These are phyloP conservation scores for Pythium pyrilobum DNA, from an alignment of 352 stramenopile species.

Conservation along the genomic window DNA sequence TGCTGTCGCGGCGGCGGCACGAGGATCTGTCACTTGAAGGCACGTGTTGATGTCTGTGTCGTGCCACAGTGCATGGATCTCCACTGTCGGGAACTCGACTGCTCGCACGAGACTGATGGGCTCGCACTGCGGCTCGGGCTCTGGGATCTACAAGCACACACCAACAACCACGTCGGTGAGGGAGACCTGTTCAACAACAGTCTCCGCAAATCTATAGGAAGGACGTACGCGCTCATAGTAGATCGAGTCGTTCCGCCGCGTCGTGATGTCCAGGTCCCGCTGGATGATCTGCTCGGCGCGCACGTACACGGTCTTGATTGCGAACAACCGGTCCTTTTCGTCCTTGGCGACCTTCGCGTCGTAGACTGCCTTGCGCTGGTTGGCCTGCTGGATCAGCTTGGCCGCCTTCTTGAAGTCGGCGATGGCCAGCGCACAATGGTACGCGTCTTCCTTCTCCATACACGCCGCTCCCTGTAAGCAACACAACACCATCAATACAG, in stretches of 20 bases:
- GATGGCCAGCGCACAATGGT: constrained; percentile 46
- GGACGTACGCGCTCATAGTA: constrained; percentile 56
- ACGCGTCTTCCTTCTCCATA: constrained; percentile 48
- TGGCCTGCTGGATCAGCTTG: constrained; percentile 27
- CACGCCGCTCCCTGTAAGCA: constrained; percentile 27
- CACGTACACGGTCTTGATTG: constrained; percentile 38
- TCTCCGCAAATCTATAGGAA: not conserved
- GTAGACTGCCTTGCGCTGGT: constrained; percentile 30
- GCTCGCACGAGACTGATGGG: constrained; percentile 50
- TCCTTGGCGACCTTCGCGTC: constrained; percentile 36
- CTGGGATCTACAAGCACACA: constrained; percentile 34
- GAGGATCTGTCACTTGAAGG: constrained; percentile 23
- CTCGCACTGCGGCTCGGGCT: constrained; percentile 31
- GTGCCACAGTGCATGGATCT: constrained; percentile 36
- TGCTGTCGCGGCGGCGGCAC: not conserved
- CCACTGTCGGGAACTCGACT: constrained; percentile 27
- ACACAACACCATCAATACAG: not conserved
- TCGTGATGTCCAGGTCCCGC: constrained; percentile 62
- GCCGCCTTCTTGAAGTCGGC: constrained; percentile 53
- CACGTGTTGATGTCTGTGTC: constrained; percentile 44
- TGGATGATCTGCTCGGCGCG: constrained; percentile 62
- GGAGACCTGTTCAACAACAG: not conserved
- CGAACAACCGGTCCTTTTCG: constrained; percentile 29
- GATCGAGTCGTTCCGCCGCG: constrained; percentile 59
- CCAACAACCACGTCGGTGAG: not conserved